Evolutionary conservation across 2,329 filamentous ascomycete species (phyloP).

Genomic region (Aureobasidium sp.): DNA sequence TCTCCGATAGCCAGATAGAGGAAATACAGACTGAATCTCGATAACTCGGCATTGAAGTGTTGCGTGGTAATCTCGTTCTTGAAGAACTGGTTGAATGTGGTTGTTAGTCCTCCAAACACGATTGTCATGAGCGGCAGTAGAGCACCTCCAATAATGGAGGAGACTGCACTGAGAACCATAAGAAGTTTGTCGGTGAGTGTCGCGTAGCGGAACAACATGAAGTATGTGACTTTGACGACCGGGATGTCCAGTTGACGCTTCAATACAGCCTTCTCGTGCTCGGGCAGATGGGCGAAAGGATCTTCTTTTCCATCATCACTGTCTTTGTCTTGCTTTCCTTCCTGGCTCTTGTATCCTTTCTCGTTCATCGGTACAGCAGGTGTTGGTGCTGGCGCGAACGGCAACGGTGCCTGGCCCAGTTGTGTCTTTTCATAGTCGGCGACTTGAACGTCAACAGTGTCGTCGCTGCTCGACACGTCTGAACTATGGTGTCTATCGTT

Average conservation of each 20-base stretch:
- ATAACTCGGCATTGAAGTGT: conserved; percentile 53
- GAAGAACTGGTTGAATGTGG: conserved; percentile 60
- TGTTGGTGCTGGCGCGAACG: conserved; percentile 20
- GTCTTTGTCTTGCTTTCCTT: conserved; percentile 9
- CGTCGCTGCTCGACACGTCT: not conserved
- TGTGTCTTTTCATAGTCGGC: conserved; percentile 22
- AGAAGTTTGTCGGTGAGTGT: conserved; percentile 32
- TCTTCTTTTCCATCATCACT: conserved; percentile 19
- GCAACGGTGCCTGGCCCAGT: conserved; percentile 22
- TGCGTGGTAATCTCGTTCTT: conserved; percentile 37
- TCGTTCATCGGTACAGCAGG: conserved; percentile 21
- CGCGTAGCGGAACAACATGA: conserved; percentile 36
- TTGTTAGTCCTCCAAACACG: conserved; percentile 68
- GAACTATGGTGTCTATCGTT: not conserved
- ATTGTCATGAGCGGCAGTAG: conserved; percentile 36
- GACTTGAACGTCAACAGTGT: not conserved
- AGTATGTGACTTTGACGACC: conserved; percentile 33
- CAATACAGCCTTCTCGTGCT: conserved; percentile 29
- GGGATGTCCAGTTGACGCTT: conserved; percentile 34
- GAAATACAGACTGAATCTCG: conserved; percentile 67
- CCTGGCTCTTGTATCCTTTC: conserved; percentile 15
- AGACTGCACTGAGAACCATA: conserved; percentile 30
- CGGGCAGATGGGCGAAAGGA: conserved; percentile 28
- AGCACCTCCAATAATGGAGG: conserved; percentile 27
- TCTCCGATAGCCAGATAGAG: conserved; percentile 76